Percentiles rank a stretch among this genome's conserved stretches.
These are phyloP conservation scores for Diaporthe eres DNA, from an alignment of 2,329 filamentous ascomycete species.

Conservation along the genomic window DNA sequence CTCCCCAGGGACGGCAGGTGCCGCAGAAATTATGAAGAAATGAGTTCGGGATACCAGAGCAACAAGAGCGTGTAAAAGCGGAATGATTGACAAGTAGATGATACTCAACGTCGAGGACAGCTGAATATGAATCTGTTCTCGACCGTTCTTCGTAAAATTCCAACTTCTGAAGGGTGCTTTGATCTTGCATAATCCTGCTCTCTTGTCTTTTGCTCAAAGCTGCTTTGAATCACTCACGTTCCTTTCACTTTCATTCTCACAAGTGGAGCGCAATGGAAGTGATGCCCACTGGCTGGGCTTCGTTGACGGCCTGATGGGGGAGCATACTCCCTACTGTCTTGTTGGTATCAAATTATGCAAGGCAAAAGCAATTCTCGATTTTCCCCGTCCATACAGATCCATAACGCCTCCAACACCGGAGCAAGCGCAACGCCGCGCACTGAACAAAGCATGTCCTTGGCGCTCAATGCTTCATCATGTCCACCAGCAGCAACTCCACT, in stretches of 20 bases:
- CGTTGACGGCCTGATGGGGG: not conserved
- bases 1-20: slow-evolving; percentile 30
- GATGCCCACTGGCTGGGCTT: not conserved
- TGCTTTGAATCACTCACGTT: too few species aligned
- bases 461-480: not conserved
- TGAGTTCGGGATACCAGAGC: slow-evolving; percentile 21
- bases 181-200: not conserved
- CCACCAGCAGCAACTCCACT: not conserved
- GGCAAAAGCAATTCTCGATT: slow-evolving; percentile 23
- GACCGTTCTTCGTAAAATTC: not conserved
- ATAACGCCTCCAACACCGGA: slow-evolving; percentile 36
- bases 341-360: slow-evolving; percentile 35
- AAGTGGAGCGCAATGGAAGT: not conserved
- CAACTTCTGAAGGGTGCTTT: too few species aligned
- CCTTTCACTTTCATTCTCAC: not conserved
- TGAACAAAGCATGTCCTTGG: slow-evolving; percentile 1
- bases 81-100: slow-evolving; percentile 15
- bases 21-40: slow-evolving; percentile 32
- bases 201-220: not conserved
- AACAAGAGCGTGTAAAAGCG: not conserved
- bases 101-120: not conserved
- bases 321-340: not conserved
- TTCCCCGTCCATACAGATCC: slow-evolving; percentile 29
- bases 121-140: not conserved
- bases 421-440: slow-evolving; percentile 24